Base-by-base conservation (phyloP, 306 rosid species). In the Senna tora region DNA sequence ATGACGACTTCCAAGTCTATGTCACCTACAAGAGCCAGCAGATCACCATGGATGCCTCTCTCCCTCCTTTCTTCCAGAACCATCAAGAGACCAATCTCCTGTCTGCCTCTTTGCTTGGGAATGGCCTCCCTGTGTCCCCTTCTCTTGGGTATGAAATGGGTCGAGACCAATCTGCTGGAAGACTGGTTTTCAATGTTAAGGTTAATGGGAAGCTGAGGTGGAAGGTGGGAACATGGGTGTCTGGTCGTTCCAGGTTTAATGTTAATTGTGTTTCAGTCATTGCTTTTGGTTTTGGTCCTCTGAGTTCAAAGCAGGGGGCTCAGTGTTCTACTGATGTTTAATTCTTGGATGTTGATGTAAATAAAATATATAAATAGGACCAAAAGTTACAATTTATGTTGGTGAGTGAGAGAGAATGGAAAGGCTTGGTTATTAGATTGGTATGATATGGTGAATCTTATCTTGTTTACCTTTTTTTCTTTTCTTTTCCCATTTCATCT, bases 191-290 rank as follows among this genome's bases (percentile, higher is more conserved):
- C 77, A 82, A 73, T 54, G 73, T 95, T 22, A 89, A 81, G 67
- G 96, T 71, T 36, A 81, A 73, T 71, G 99, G 97, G 3, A 79
- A 81, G 60, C 85, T 95, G 36, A 80, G 97, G 17, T 95, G 99
- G 99, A 91, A 90, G 62, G 85, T 95, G 1, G 97, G 96, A 55
- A 89, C 90, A 42, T 95, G 99, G 99, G 96, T 95, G 34, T 91
- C 99, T 20, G 92, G 99, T 2, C 84, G 73, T 50, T 88, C 90
- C 57, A 82, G 96, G 65, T 89, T 95, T 20, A 77, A 64, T 69
- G 89, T 91, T 54, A 74, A 86, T 42, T 95, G 99, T 79, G 85
- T 88, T 81, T 89, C 97, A 11, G 69, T 85, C 9, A 45, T 85
- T 82, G 79, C 84, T 15, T 84, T 91, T 78, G 96, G 93, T 25